Percentiles rank a stretch among this genome's conserved stretches.
phyloP scores from a whole-genome alignment of 2,329 filamentous ascomycete genomes.

The Colletotrichum magnum region DNA sequence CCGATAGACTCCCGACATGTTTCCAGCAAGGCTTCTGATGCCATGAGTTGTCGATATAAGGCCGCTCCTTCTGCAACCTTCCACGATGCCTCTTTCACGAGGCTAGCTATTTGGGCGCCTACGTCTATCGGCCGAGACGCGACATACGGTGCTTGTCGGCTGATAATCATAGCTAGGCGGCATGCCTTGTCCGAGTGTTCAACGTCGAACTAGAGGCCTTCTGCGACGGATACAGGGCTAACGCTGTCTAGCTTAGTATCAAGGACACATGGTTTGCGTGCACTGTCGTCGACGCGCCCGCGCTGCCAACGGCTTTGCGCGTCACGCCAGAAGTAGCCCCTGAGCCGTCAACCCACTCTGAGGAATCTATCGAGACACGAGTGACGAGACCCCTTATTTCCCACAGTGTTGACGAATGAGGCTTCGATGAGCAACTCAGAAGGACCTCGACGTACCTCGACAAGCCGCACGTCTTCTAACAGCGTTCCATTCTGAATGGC shows the following conservation, averaged over 20 bases:
- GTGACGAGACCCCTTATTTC: background rate
- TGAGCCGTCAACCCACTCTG: background rate
- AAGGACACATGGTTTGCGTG: slow-evolving; percentile 1
- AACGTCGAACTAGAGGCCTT: background rate
- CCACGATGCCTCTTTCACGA: no score
- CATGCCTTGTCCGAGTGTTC: no score
- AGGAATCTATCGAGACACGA: background rate
- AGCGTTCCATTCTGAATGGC: background rate
- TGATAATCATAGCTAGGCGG: no score
- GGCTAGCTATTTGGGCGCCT: no score
- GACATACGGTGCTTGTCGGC: no score
- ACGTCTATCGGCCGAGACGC: no score
- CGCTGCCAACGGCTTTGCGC: slow-evolving; percentile 10
- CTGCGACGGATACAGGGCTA: slow-evolving; percentile 7
- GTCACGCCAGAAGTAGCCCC: background rate
- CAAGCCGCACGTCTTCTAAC: background rate
- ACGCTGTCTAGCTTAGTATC: slow-evolving; percentile 4
- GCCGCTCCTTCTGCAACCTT: no score
- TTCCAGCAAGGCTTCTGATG: no score
- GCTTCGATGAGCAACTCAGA: background rate
- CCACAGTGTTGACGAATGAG: background rate
- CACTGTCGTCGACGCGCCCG: slow-evolving; percentile 17
- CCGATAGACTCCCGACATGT: background rate
- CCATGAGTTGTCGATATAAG: no score
- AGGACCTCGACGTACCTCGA: background rate